Base-by-base conservation (phyloP, 805 yeast genomes). In the Groenewaldozyma tartarivorans region DNA sequence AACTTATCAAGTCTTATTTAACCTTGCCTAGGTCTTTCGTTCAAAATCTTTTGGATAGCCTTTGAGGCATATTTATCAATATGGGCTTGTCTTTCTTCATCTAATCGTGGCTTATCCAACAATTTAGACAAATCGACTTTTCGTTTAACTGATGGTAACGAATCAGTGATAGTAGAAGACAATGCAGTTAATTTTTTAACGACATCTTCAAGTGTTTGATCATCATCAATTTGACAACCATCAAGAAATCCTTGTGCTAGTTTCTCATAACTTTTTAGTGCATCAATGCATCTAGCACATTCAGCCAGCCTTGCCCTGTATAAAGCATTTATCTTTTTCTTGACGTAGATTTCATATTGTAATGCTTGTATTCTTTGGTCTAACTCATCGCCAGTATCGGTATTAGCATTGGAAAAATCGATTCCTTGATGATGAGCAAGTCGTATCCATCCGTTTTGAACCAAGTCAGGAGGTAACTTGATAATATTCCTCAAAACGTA, bases 401-500 rank as follows among this genome's bases (percentile, higher is more conserved):
- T 34, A 5, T 22, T 31, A 11, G 27, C 19, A 11, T 35, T 26
- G 6, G 38, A 33, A 27, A 41, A 49, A 33, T 47, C 52, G 13
- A 53, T 35, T 1, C 69, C 75, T 39, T 72, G 69, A 43, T 88
- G 92, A 54, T 85, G 92, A 38, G 69, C 69, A 36, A 87, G 62
- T 36, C 80, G 60, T 41, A 88, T 62, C 67, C 75, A 77, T 4
- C 95, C 94, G 9, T 64, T 72, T 2, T 69, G 70, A 1, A 81
- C 67, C 26, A 84, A 63, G 11, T 77, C 81, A 4, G 60, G 61
- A 0, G 95, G 95, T 15, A 88, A 64, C 9, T 71, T 72, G 41
- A 88, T 66, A 9, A 88, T 74, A 55, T 88, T 88, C 53, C 95
- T 64, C 38, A 85, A 62, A 2, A 83, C 73, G 59, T 88, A 88